phyloP scores from a whole-genome alignment of 2,329 filamentous ascomycete species.

The Sporothrix protearum region DNA sequence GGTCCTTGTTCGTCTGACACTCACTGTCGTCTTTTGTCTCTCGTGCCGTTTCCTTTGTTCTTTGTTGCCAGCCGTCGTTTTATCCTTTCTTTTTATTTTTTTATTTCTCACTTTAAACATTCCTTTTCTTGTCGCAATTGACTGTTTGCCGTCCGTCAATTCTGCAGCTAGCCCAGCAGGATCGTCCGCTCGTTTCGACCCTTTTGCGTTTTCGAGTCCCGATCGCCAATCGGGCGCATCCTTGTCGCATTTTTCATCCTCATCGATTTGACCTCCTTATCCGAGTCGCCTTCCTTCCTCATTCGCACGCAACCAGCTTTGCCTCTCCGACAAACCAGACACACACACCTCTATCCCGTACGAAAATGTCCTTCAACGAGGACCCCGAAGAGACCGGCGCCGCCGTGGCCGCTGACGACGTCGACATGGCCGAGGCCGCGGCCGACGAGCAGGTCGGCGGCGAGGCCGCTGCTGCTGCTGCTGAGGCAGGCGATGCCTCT shows the following conservation, averaged over 20 bases:
- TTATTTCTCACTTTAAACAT: no score
- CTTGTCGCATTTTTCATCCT: neutral
- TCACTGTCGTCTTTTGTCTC: neutral
- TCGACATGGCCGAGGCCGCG: constrained; percentile 7
- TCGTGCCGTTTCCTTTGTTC: neutral
- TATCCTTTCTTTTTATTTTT: no score
- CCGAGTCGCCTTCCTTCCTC: neutral
- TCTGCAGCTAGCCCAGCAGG: neutral
- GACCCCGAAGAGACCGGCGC: neutral
- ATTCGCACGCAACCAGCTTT: neutral
- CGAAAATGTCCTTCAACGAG: constrained; percentile 2
- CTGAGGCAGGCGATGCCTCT: neutral
- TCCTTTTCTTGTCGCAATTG: neutral
- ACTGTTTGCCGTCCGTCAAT: neutral
- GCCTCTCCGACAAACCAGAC: neutral
- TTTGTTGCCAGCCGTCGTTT: neutral
- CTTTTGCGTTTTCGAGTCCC: neutral
- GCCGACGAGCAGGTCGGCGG: neutral
- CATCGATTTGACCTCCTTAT: neutral
- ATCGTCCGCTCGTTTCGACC: neutral
- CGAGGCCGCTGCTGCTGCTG: neutral
- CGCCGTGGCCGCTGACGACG: neutral
- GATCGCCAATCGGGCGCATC: neutral
- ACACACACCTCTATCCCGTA: neutral
- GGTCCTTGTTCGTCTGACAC: neutral